Base-by-base conservation (phyloP, 441 rosid species). In the Erodium texanum region DNA sequence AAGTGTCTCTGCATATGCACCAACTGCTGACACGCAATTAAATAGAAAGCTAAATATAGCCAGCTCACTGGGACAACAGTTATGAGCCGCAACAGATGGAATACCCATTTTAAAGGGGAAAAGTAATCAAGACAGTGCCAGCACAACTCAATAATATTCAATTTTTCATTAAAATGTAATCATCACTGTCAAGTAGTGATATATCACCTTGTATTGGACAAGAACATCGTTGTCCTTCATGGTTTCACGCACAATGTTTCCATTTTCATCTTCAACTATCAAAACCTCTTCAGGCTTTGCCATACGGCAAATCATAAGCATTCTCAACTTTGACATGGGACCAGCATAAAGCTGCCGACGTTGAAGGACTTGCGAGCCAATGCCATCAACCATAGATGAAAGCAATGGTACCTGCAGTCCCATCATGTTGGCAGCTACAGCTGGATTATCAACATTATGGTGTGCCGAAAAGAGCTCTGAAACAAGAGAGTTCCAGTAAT, bases 251-350 rank as follows among this genome's bases (percentile, higher is more conserved):
- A 93, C 99, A 58, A 93, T 93, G 79, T 96, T 96, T 15, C 99
- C 99, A 81, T 96, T 96, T 83, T 96, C 99, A 88, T 96, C 99
- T 86, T 96, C 99, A 81, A 96, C 98, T 62, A 96, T 89, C 50
- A 96, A 78, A 75, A 96, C 98, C 79, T 96, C 99, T 77, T 96
- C 99, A 66, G 99, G 99, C 83, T 96, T 96, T 22, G 99, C 99
- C 98, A 96, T 96, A 32, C 99, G 97, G 68, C 87, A 88, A 56
- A 96, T 93, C 99, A 96, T 93, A 64, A 96, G 88, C 85, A 89
- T 82, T 78, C 99, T 85, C 81, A 96, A 74, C 81, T 89, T 96
- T 45, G 98, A 90, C 99, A 89, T 83, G 19, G 97, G 92, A 72
- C 74, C 79, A 64, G 92, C 81, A 82, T 93, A 96, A 73, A 93